These are phyloP conservation scores for Xylaria sp. DNA, from an alignment of 2,329 filamentous ascomycete genomes.

Conservation along the genomic window DNA sequence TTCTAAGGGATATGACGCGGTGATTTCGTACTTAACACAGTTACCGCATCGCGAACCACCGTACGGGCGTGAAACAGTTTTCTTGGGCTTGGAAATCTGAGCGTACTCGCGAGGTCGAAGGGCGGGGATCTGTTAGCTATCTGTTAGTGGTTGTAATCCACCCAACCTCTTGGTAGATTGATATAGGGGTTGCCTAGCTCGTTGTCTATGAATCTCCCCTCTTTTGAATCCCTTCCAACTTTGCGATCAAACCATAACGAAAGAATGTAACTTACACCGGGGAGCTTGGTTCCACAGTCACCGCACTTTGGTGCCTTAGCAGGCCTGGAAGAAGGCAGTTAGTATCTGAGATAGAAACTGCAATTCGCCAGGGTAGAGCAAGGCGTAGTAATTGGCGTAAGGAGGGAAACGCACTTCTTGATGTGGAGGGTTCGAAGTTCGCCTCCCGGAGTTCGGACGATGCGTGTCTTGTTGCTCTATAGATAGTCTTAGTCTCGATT, in stretches of 20 bases:
- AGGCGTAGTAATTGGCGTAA: background rate
- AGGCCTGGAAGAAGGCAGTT: constrained; percentile 54
- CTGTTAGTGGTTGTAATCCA: constrained; percentile 21
- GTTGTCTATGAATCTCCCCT: background rate
- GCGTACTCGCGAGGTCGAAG: constrained; percentile 98
- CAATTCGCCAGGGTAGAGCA: background rate
- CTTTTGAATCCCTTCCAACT: background rate
- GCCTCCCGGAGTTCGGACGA: constrained; percentile 96
- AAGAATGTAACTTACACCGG: constrained; percentile 80
- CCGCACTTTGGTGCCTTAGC: constrained; percentile 98
- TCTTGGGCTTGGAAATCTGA: constrained; percentile 97
- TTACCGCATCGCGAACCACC: constrained; percentile 98
- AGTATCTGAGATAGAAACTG: constrained; percentile 9
- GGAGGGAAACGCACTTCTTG: constrained; percentile 75
- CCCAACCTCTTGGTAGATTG: background rate
- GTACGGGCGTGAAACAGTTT: constrained; percentile 98
- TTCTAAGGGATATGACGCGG: background rate
- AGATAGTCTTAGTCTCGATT: constrained; percentile 62
- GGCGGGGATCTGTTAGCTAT: constrained; percentile 77
- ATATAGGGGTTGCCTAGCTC: background rate
- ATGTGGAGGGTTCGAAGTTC: constrained; percentile 96
- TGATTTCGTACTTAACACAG: constrained; percentile 76
- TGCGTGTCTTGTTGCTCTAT: constrained; percentile 90
- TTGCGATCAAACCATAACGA: background rate
- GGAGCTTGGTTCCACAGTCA: constrained; percentile 98